phyloP scores from a whole-genome alignment of 306 rosid species.

The Rosa lucieae region DNA sequence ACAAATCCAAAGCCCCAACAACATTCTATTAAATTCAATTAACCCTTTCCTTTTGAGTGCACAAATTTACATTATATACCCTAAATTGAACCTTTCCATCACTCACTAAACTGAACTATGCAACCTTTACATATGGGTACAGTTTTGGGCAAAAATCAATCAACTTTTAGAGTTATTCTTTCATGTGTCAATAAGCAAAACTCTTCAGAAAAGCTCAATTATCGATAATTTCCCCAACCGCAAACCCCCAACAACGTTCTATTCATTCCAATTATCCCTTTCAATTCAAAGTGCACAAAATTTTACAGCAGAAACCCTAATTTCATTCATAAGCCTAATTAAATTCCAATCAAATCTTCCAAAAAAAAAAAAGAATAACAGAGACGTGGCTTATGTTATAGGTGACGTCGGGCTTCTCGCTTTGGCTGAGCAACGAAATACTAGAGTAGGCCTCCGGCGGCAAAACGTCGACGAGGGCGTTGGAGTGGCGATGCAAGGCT shows the following conservation, averaged over 20 bases:
- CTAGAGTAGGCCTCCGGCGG: slow-evolving; percentile 99
- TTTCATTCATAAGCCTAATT: neutral
- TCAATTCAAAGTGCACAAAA: neutral
- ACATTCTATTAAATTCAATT: too few species aligned
- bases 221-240: neutral
- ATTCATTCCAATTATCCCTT: neutral
- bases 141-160: too few species aligned
- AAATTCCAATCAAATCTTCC: neutral
- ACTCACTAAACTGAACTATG: too few species aligned
- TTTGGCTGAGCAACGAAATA: slow-evolving; percentile 91
- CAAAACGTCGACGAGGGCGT: slow-evolving; percentile 92
- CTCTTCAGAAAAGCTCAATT: neutral
- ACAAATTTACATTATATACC: too few species aligned
- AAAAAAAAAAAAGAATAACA: neutral
- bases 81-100: too few species aligned
- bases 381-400: slow-evolving; percentile 52
- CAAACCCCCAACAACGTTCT: neutral
- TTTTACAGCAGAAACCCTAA: neutral
- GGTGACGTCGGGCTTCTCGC: slow-evolving; percentile 97
- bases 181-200: too few species aligned
- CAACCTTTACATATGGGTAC: too few species aligned
- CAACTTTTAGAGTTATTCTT: too few species aligned
- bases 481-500: slow-evolving; percentile 94
- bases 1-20: too few species aligned
- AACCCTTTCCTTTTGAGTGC: too few species aligned